Conservation (phyloP, 805 yeast genomes). For the Candida alai region DNA sequence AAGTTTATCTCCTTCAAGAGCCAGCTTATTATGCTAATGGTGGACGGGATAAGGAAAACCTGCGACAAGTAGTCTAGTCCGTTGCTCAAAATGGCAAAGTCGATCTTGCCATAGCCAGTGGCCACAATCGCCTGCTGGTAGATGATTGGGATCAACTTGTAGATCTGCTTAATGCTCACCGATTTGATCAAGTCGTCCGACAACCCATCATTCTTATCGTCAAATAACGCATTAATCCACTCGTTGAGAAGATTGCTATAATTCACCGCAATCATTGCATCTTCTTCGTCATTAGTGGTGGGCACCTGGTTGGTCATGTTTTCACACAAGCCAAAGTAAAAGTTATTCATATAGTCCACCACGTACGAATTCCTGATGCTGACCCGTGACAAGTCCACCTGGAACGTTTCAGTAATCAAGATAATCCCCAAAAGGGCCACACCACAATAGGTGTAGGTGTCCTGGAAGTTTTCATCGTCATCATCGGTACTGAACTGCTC, state of each 20-base stretch:
- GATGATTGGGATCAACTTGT: slow-evolving; percentile 66
- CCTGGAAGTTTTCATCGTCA: slow-evolving; percentile 60
- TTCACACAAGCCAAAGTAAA: slow-evolving; percentile 27
- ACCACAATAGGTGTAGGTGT: slow-evolving; percentile 66
- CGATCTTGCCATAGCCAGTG: slow-evolving; percentile 50
- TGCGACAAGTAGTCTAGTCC: slow-evolving; percentile 88
- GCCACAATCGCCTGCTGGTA: slow-evolving; percentile 71
- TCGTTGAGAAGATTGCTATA: slow-evolving; percentile 40
- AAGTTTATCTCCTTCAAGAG: slow-evolving; percentile 13
- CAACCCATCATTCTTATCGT: slow-evolving; percentile 61
- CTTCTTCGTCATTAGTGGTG: slow-evolving; percentile 20
- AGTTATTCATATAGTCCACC: slow-evolving; percentile 31
- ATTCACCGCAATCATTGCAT: slow-evolving; percentile 25
- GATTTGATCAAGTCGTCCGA: slow-evolving; percentile 77
- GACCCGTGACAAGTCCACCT: slow-evolving; percentile 23
- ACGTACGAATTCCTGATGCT: slow-evolving; percentile 27
- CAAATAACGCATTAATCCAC: slow-evolving; percentile 81
- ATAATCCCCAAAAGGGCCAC: slow-evolving; percentile 42
- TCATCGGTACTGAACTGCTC: slow-evolving; percentile 40
- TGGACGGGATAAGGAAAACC: slow-evolving; percentile 63
- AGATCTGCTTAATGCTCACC: slow-evolving; percentile 62
- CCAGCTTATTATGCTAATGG: slow-evolving; percentile 35
- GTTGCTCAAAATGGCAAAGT: slow-evolving; percentile 56
- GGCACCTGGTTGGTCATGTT: slow-evolving; percentile 21
- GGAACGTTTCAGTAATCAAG: slow-evolving; percentile 21